Base-by-base conservation (phyloP, 2,329 filamentous ascomycete genomes). In the Geosmithia morbida region DNA sequence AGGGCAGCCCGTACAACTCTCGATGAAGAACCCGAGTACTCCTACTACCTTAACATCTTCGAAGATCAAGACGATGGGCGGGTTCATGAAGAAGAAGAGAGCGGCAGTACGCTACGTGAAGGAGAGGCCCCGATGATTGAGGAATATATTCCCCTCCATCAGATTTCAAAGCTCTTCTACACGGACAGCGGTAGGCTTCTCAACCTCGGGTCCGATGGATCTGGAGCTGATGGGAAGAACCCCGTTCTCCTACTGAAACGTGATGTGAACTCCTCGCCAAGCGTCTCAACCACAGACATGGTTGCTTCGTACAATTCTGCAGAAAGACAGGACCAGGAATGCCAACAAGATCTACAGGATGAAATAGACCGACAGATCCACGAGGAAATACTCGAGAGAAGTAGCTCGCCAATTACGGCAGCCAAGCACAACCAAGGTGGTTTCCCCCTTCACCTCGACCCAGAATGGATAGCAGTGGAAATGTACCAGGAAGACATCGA, bases 401-500 rank as follows among this genome's bases (percentile, higher is more conserved):
- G 11, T 11, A 16, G 14, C n/a, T 18, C 39, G 6, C 33, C 26
- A 2, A 19, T 14, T 20, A 17, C 16, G 2, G 7, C 42, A 26
- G 26, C n/a, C 33, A 17, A 40, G 16, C 41, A 37, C 5, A 48
- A 20, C 43, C 45, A n/a, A 51, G 47, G 11, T 56, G 53, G 44
- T 55, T 94, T 2, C 87, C 87, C 1, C 70, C 72, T 1, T 26
- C 83, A 88, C 50, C 69, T 95, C 0, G 89, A 95, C 54, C 80
- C 84, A 0, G 89, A 94, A 62, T 96, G 89, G 89, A 77, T 95
- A 53, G 89, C 89, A 0, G 78, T 96, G 16, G 87, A 95, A 59
- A 85, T 95, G 1, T 92, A 83, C 58, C 75, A 77, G 16, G 74
- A 72, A 2, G 56, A 45, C 2, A 53, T 56, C 22, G 22, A 26